phyloP scores from a whole-genome alignment of 352 stramenopile species.

The Phytophthora colocasiae region DNA sequence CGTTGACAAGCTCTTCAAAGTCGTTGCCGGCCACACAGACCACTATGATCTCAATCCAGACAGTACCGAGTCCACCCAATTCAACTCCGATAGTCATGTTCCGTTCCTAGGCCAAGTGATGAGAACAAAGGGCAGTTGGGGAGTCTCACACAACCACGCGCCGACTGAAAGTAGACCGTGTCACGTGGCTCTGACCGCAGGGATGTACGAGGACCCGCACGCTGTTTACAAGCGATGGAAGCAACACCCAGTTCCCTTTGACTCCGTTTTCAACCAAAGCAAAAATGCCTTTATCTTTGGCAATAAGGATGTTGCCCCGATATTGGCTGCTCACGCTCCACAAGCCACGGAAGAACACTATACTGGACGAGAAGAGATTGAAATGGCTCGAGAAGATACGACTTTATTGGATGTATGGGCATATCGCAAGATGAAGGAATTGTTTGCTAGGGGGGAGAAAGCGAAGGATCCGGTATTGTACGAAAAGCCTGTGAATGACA shows the following conservation, averaged over 20 bases:
- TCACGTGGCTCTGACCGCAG: constrained; percentile 84
- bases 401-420: constrained; percentile 81
- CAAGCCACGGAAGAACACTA: constrained; percentile 76
- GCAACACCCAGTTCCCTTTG: constrained; percentile 84
- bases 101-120: constrained; percentile 77
- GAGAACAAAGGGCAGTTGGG: constrained; percentile 70
- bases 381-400: constrained; percentile 74
- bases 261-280: constrained; percentile 89
- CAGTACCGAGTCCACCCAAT: neutral
- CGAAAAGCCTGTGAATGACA: constrained; percentile 47
- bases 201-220: constrained; percentile 90
- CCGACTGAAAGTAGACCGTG: constrained; percentile 84
- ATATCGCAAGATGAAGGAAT: constrained; percentile 53
- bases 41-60: constrained; percentile 25
- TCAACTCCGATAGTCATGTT: constrained; percentile 32
- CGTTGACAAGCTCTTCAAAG: constrained; percentile 85
- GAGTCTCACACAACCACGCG: constrained; percentile 86
- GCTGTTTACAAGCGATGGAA: constrained; percentile 84
- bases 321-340: constrained; percentile 72
- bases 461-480: constrained; percentile 41
- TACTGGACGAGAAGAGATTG: constrained; percentile 65
- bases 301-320: constrained; percentile 84
- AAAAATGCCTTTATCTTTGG: constrained; percentile 72
- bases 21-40: constrained; percentile 35
- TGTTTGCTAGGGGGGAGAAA: constrained; percentile 50